Evolutionary conservation across 108 stramenopile genomes (phyloP).

Genomic region (Cafeteria roenbergensis): DNA sequence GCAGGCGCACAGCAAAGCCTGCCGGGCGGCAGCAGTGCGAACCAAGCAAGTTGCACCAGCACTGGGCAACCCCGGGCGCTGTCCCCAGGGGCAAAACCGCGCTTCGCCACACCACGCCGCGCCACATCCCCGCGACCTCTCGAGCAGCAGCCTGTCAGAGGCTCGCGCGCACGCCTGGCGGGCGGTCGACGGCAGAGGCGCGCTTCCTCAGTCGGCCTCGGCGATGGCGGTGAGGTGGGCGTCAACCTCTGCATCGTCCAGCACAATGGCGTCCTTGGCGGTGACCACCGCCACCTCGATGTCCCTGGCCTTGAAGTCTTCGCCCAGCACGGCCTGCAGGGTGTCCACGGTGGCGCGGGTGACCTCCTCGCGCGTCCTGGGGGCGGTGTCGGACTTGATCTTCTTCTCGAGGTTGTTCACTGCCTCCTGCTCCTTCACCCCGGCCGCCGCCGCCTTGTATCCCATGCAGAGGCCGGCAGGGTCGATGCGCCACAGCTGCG

Average conservation of each 20-base stretch:
- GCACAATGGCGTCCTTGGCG: slow-evolving; percentile 37
- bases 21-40: too few species aligned
- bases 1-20: too few species aligned
- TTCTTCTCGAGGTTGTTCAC: slow-evolving; percentile 94
- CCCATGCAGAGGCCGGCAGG: slow-evolving; percentile 93
- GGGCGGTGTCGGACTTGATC: slow-evolving; percentile 57
- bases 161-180: too few species aligned
- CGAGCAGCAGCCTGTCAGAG: too few species aligned
- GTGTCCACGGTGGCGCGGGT: slow-evolving; percentile 73
- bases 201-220: slow-evolving; percentile 54
- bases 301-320: slow-evolving; percentile 84
- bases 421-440: slow-evolving; percentile 92
- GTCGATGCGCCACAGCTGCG: slow-evolving; percentile 86
- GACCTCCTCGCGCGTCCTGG: slow-evolving; percentile 47
- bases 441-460: slow-evolving; percentile 76
- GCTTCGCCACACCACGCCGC: too few species aligned
- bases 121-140: too few species aligned
- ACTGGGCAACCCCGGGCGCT: too few species aligned
- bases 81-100: too few species aligned
- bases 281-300: slow-evolving; percentile 78
- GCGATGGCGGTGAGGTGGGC: slow-evolving; percentile 87
- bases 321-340: slow-evolving; percentile 77
- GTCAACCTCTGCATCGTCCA: slow-evolving; percentile 86
- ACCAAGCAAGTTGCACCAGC: too few species aligned
- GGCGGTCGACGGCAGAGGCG: too few species aligned